phyloP scores from a whole-genome alignment of 1,284 basidiomycete genomes.

The Fistulina hepatica region DNA sequence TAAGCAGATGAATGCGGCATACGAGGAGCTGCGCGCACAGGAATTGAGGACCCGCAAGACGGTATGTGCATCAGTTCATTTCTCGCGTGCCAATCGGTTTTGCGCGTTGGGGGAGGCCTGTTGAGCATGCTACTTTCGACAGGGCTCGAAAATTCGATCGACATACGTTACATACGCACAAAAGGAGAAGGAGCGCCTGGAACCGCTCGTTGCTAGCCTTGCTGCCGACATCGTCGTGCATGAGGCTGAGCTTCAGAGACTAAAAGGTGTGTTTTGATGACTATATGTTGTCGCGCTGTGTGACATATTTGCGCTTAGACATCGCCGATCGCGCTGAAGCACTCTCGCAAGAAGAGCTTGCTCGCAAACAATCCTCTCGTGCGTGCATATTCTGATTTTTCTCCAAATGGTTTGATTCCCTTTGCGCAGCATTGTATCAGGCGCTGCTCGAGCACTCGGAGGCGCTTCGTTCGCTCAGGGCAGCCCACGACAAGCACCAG shows the following conservation, averaged over 20 bases:
- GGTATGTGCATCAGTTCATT: conserved; percentile 31
- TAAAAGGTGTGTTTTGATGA: conserved; percentile 38
- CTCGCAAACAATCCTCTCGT: conserved; percentile 82
- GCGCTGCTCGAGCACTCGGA: conserved; percentile 65
- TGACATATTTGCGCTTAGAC: conserved; percentile 30
- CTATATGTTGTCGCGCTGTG: neutral
- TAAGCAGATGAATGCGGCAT: conserved; percentile 61
- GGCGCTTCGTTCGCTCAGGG: conserved; percentile 68
- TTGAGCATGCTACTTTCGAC: conserved; percentile 2
- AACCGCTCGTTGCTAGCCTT: conserved; percentile 44
- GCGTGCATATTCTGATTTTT: conserved; percentile 25
- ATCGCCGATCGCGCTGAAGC: conserved; percentile 61
- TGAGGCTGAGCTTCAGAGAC: conserved; percentile 58
- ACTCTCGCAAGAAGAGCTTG: conserved; percentile 61
- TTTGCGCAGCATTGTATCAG: conserved; percentile 61
- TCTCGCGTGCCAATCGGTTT: too few species aligned
- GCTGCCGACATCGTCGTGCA: conserved; percentile 47
- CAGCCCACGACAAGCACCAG: conserved; percentile 61
- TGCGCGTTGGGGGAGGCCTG: too few species aligned
- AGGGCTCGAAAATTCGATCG: conserved; percentile 87
- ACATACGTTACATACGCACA: conserved; percentile 81
- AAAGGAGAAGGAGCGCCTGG: conserved; percentile 77
- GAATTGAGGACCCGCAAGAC: conserved; percentile 74
- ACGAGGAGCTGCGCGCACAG: conserved; percentile 56
- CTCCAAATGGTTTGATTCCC: conserved; percentile 14